phyloP scores from a whole-genome alignment of 1,284 basidiomycete species.

The Ustilago lituana region DNA sequence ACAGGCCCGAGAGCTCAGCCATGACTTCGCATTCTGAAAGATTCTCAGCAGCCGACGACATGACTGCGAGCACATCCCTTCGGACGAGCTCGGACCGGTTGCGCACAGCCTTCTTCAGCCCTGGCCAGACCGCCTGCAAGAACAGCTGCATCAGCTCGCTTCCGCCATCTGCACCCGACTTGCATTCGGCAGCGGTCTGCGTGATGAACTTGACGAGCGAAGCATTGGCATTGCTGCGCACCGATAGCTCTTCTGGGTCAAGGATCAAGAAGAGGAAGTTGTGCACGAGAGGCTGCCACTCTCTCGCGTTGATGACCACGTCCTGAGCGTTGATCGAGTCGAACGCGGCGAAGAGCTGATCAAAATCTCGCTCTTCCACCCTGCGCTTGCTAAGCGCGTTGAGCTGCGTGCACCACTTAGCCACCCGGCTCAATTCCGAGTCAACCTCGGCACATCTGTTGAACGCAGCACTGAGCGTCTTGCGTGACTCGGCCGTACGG shows the following conservation, averaged over 20 bases:
- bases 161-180: conserved; percentile 18
- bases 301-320: conserved; percentile 68
- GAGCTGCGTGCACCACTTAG: conserved; percentile 69
- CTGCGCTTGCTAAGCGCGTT: conserved; percentile 86
- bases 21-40: conserved; percentile 73
- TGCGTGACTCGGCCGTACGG: conserved; percentile 47
- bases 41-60: conserved; percentile 77
- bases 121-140: conserved; percentile 78
- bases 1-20: conserved; percentile 80
- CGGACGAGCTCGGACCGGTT: conserved; percentile 89
- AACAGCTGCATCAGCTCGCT: conserved; percentile 70
- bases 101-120: conserved; percentile 81
- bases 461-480: conserved; percentile 53
- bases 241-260: conserved; percentile 86
- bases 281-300: conserved; percentile 87
- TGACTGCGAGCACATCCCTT: conserved; percentile 81
- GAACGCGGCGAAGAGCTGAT: conserved; percentile 83
- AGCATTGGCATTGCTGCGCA: conserved; percentile 83
- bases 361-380: conserved; percentile 92
- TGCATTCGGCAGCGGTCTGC: conserved; percentile 31
- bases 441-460: conserved; percentile 57
- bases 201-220: conserved; percentile 80
- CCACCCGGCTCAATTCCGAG: conserved; percentile 36
- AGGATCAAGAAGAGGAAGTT: conserved; percentile 87
- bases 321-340: conserved; percentile 76